Evolutionary conservation across 768 basidiomycete species (phyloP).

Genomic region (Rhizopogon salebrosus): DNA sequence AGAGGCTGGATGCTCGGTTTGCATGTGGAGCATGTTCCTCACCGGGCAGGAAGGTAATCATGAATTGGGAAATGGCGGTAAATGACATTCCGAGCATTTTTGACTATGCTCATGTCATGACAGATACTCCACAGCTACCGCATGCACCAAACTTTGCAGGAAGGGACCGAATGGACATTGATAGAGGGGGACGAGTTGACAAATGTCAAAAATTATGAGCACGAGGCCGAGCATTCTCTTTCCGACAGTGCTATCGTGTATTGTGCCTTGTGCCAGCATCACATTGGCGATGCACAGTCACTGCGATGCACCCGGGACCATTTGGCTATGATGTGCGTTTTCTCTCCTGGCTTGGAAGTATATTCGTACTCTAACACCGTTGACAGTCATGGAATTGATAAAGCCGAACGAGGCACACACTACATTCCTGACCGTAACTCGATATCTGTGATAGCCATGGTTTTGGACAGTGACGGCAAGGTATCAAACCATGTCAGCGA

Average conservation of each 20-base stretch:
- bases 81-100: too few relatives aligned
- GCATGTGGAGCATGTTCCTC: background rate
- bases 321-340: background rate
- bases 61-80: constrained; percentile 1
- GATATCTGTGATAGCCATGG: background rate
- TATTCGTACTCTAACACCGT: background rate
- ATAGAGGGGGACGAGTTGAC: background rate
- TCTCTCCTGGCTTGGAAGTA: background rate
- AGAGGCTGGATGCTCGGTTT: background rate
- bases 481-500: background rate
- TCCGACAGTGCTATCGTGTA: background rate
- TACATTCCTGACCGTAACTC: background rate
- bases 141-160: background rate
- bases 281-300: background rate
- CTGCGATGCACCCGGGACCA: background rate
- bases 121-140: background rate
- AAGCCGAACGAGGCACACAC: background rate
- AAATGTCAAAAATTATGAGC: background rate
- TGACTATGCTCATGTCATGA: background rate
- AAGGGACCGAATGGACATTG: background rate
- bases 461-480: background rate
- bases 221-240: background rate
- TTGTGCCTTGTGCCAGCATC: background rate
- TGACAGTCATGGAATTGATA: background rate
- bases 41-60: background rate